These are phyloP conservation scores for Fusarium falciforme DNA, from an alignment of 2,329 filamentous ascomycete genomes.

Conservation along the genomic window DNA sequence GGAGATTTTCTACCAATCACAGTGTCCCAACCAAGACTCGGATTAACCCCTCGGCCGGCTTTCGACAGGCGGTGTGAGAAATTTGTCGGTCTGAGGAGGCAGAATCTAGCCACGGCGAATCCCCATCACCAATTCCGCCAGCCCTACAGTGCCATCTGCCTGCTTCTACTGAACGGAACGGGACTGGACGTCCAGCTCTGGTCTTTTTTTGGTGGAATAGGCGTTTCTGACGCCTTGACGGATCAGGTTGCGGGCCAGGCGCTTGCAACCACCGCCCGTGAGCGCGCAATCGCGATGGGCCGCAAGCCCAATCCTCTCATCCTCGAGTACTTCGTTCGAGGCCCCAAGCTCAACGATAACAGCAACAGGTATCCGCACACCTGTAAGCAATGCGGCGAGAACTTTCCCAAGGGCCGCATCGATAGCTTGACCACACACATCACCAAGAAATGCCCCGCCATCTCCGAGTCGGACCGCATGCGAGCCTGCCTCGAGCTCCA, in stretches of 20 bases:
- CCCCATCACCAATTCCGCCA: slow-evolving; percentile 41
- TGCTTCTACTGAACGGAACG: slow-evolving; percentile 6
- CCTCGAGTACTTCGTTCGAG: slow-evolving; percentile 88
- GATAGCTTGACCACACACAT: slow-evolving; percentile 86
- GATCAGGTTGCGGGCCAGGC: slow-evolving; percentile 41
- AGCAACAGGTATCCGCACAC: slow-evolving; percentile 94
- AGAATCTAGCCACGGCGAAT: slow-evolving; percentile 49
- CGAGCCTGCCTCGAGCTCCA: slow-evolving; percentile 79
- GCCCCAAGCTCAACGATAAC: slow-evolving; percentile 86
- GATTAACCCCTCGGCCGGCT: slow-evolving; percentile 39
- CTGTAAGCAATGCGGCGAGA: slow-evolving; percentile 88
- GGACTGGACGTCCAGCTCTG: slow-evolving; percentile 25
- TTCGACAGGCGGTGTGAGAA: slow-evolving; percentile 53
- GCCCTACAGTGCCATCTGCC: slow-evolving; percentile 23
- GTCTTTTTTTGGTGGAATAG: slow-evolving; percentile 27
- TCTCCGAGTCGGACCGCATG: slow-evolving; percentile 79
- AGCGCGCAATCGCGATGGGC: slow-evolving; percentile 76
- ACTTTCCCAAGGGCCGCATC: slow-evolving; percentile 89
- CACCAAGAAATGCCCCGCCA: slow-evolving; percentile 86
- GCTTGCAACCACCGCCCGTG: slow-evolving; percentile 38
- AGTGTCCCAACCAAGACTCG: neutral
- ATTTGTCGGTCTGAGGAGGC: slow-evolving; percentile 56
- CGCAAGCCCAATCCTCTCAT: slow-evolving; percentile 87
- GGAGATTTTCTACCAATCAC: slow-evolving; percentile 28
- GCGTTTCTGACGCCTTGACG: slow-evolving; percentile 28